These are phyloP conservation scores for Phaeosphaeria sp. DNA, from an alignment of 2,329 filamentous ascomycete species.

Conservation along the genomic window DNA sequence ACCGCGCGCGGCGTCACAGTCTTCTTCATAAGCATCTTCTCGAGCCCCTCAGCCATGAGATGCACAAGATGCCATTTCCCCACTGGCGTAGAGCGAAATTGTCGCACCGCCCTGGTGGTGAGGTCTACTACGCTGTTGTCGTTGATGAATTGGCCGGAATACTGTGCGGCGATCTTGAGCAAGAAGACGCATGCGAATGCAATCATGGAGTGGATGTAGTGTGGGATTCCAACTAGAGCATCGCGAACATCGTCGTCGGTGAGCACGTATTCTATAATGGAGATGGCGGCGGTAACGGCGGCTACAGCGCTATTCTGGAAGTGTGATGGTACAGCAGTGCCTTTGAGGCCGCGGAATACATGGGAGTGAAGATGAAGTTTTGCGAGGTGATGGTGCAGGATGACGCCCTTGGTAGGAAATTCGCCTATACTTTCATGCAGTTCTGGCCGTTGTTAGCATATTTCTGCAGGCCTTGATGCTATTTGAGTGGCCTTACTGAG, in stretches of 20 bases:
- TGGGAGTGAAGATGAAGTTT: slow-evolving; percentile 61
- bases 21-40: slow-evolving; percentile 44
- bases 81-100: slow-evolving; percentile 51
- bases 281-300: slow-evolving; percentile 55
- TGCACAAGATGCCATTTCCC: slow-evolving; percentile 56
- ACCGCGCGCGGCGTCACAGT: background rate
- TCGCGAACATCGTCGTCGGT: slow-evolving; percentile 52
- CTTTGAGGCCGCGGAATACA: slow-evolving; percentile 56
- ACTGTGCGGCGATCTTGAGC: slow-evolving; percentile 56
- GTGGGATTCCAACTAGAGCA: slow-evolving; percentile 55
- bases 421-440: slow-evolving; percentile 56
- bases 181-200: slow-evolving; percentile 62
- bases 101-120: slow-evolving; percentile 47
- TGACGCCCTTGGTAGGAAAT: slow-evolving; percentile 58
- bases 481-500: slow-evolving; percentile 43
- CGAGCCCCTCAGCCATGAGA: slow-evolving; percentile 56
- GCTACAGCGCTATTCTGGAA: slow-evolving; percentile 56
- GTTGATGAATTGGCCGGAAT: slow-evolving; percentile 50
- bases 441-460: slow-evolving; percentile 35
- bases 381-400: slow-evolving; percentile 61
- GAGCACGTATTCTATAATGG: slow-evolving; percentile 55
- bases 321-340: slow-evolving; percentile 55
- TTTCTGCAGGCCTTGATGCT: background rate
- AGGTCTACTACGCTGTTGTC: slow-evolving; percentile 47
- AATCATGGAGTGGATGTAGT: slow-evolving; percentile 61